phyloP scores from a whole-genome alignment of 192 early-diverging fungal species.

The Gamsiella multidivaricata region DNA sequence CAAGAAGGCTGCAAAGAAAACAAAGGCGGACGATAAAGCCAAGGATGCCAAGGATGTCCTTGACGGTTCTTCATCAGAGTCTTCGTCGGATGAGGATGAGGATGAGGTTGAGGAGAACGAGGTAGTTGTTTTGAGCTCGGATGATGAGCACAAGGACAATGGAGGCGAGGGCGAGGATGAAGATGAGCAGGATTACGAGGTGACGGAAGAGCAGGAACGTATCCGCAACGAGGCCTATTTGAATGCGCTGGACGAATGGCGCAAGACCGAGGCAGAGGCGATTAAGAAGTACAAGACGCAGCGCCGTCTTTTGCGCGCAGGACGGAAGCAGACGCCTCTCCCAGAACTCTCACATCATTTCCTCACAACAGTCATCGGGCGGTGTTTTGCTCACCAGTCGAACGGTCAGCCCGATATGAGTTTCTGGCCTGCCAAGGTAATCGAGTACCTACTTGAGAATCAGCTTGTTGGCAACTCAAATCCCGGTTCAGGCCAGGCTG shows the following conservation, averaged over 20 bases:
- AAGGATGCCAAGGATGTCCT: conserved; percentile 2
- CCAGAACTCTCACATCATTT: conserved; percentile 58
- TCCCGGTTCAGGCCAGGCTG: conserved; percentile 47
- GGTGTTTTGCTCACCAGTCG: conserved; percentile 38
- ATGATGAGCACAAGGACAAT: conserved; percentile 30
- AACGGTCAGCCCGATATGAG: conserved; percentile 49
- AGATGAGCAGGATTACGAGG: conserved; percentile 36
- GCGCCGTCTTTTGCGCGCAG: conserved; percentile 20
- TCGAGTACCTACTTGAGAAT: conserved; percentile 54
- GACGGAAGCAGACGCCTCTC: conserved; percentile 23
- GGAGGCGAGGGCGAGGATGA: conserved; percentile 31
- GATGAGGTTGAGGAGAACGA: conserved; percentile 20
- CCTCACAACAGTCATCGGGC: conserved; percentile 40
- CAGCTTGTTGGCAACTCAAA: conserved; percentile 50
- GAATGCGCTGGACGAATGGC: conserved; percentile 21
- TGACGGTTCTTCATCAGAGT: conserved; percentile 42
- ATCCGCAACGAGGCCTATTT: conserved; percentile 16
- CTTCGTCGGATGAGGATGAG: conserved; percentile 46
- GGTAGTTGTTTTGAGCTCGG: conserved; percentile 35
- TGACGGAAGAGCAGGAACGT: conserved; percentile 21
- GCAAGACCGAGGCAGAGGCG: conserved; percentile 26
- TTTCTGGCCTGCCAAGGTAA: conserved; percentile 55
- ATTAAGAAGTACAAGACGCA: conserved; percentile 27
- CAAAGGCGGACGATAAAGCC: conserved; percentile 10
- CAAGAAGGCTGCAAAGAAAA: conserved; percentile 4